Base-by-base conservation (phyloP, 768 basidiomycete species). In the Leucocoprinus leucothites region DNA sequence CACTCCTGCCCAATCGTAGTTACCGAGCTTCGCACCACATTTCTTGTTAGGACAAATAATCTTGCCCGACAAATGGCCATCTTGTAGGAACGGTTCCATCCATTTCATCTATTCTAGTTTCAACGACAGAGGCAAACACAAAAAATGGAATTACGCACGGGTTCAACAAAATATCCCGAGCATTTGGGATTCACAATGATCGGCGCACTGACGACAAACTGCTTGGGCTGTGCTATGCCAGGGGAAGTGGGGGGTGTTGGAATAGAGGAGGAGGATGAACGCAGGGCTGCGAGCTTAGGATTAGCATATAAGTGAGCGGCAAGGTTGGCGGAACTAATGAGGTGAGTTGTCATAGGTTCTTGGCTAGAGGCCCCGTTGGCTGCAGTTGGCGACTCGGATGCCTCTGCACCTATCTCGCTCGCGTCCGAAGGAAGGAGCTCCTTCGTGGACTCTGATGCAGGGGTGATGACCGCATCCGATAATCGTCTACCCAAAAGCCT, bases 91-190 rank as follows among this genome's bases (percentile, higher is more conserved):
- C 3, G 85, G 79, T 48, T 93, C 86, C 96, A 99, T 99, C 97
- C 96, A 99, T 64, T 86, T 87, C 84, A 97, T 86, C 94, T 91
- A 60, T 14, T 18, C 56, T 14, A 49, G 28, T 31, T 9, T 58
- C 21, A 7, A 8, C 25, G 16, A 24, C 25, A 24, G 51, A 44
- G 44, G 14, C 31, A 28, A 26, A 40, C 56, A 4, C 36, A 24
- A 11, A 9, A 52, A 31, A 11, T 31, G 26, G 21, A 58, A 14
- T 11, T 7, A 78, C 90, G 61, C 63, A 97, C 93, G 31, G 94
- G 94, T 67, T 98, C 96, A 43, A 98, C 84, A 65, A 98, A 98
- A 69, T 99, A 99, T 7, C 94, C 95, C 1, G 94, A 96, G 69
- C 97, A 98, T 63, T 87, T 86, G 13, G 87, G 75, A 64, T 94